Evolutionary conservation across 1,284 basidiomycete species (phyloP).

Genomic region (Cutaneotrichosporon curvatum): DNA sequence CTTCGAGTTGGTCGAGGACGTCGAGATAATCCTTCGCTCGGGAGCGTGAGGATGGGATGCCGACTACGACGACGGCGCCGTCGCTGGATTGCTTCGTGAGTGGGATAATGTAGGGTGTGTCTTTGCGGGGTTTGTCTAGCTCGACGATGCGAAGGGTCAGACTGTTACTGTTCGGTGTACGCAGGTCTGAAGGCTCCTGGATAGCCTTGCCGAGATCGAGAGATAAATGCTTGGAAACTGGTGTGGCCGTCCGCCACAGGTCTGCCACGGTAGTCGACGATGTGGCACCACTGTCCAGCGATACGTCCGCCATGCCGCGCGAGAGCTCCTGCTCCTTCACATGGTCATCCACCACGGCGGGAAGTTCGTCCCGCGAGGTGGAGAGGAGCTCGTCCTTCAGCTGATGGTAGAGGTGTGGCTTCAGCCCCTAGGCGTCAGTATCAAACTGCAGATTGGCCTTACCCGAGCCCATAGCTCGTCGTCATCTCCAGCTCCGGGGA

Average conservation of each 20-base stretch:
- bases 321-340: conserved; percentile 9
- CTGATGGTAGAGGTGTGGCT: conserved; percentile 32
- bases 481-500: conserved; percentile 46
- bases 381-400: conserved; percentile 28
- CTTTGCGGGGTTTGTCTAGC: conserved; percentile 20
- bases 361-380: conserved; percentile 32
- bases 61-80: conserved; percentile 7
- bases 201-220: no score
- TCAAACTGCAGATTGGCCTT: conserved; percentile 1
- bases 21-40: conserved; percentile 20
- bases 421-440: conserved; percentile 32
- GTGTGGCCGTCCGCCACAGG: no score
- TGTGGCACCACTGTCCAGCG: not conserved
- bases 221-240: no score
- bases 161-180: no score
- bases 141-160: conserved; percentile 18
- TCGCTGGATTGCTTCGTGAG: not conserved
- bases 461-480: conserved; percentile 47
- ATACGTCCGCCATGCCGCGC: not conserved
- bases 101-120: conserved; percentile 9
- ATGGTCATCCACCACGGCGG: conserved; percentile 24
- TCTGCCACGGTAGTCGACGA: no score
- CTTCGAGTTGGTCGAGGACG: conserved; percentile 15
- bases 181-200: no score
- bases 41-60: conserved; percentile 21